These are phyloP conservation scores for Colletotrichum sp. DNA, from an alignment of 2,329 filamentous ascomycete species.

Conservation along the genomic window DNA sequence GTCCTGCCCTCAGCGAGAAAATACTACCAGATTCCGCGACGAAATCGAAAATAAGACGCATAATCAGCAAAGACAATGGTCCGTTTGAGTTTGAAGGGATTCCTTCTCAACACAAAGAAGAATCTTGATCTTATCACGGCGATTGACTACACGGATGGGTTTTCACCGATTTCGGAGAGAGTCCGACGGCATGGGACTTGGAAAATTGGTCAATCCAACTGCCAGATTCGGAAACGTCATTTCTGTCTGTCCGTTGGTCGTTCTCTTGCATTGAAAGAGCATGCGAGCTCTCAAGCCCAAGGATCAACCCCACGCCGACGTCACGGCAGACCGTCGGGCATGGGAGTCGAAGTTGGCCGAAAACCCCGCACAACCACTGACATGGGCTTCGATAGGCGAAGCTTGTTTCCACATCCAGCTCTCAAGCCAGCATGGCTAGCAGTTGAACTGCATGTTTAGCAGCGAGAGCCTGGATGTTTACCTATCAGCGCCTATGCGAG, in stretches of 20 bases:
- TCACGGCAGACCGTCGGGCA: background rate
- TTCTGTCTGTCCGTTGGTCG: background rate
- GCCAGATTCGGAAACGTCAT: background rate
- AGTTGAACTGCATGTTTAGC: background rate
- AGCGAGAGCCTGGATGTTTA: background rate
- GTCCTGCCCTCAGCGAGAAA: too few species aligned
- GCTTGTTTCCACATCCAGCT: background rate
- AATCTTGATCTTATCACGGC: fast-evolving
- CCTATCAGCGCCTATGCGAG: background rate
- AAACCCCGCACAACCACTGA: background rate
- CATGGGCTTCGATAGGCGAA: background rate
- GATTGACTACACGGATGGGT: fast-evolving
- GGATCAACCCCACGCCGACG: background rate
- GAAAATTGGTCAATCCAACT: background rate
- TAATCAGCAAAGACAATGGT: too few species aligned
- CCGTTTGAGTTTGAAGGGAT: too few species aligned
- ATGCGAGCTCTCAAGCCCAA: background rate
- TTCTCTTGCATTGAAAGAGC: background rate
- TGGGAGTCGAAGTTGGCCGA: background rate
- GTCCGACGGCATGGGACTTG: background rate
- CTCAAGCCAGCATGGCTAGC: background rate
- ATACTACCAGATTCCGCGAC: too few species aligned
- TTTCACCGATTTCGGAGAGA: background rate
- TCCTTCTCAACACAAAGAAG: too few species aligned
- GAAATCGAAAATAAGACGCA: too few species aligned